Base-by-base conservation (phyloP, 148 eudicot species). In the Spergularia marina region DNA sequence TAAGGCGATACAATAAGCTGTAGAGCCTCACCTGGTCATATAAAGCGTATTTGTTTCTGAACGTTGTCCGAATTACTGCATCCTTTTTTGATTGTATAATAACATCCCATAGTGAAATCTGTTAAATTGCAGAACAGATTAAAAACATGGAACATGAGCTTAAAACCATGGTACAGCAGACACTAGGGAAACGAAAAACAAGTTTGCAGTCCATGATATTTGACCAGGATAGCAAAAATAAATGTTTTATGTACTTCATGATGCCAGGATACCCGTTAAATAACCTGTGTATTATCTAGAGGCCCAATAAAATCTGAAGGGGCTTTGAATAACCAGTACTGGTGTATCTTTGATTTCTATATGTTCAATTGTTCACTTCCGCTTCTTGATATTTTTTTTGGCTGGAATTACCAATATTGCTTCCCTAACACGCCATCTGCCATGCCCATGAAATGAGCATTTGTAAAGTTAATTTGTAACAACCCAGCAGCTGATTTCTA, bases 61-160 rank as follows among this genome's bases (percentile, higher is more conserved):
- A 85, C n/a, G 88, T 89, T 70, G 83, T 81, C 77, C 78, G 81
- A 77, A 94, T 87, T 55, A 79, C 83, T 51, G 93, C 98, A 23
- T 87, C 80, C 75, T 91, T 91, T 71, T 81, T 81, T n/a, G 93
- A 83, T 60, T 92, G 90, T 77, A 94, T 87, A 12, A 90, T 91
- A 73, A 82, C 89, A 84, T 94, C 98, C 98, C 98, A 94, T 59
- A 91, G 79, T 9, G 98, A 94, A 62, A 91, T 84, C 98, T 94
- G 83, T 34, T 10, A 52, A 12, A 18, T 53, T 77, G 68, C n/a
- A 55, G 34, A 56, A 66, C 49, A 18, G 71, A 13, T 17, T 39
- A 0, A 60, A 5, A 57, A 75, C 47, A 34, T n/a, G 5, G 3
- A 63, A 12, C 21, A 53, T 53, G 7, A 23, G 56, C 12, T 40